phyloP scores from a whole-genome alignment of 2,329 filamentous ascomycete genomes.

The Rhynchosporium graminicola region DNA sequence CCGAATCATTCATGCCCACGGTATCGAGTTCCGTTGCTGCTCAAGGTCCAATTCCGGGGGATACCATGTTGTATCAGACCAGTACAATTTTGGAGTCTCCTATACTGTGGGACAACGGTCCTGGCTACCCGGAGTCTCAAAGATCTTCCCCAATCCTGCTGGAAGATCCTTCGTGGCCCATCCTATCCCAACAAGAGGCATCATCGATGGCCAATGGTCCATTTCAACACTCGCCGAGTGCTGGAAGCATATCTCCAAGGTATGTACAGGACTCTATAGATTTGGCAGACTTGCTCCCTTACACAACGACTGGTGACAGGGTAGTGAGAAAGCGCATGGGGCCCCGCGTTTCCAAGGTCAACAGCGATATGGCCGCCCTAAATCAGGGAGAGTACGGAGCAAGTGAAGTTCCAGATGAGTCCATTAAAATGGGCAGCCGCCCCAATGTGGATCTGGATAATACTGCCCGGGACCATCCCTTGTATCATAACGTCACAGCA shows the following conservation, averaged over 20 bases:
- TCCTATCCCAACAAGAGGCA: constrained; percentile 31
- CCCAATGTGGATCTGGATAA: constrained; percentile 40
- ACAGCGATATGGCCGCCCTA: constrained; percentile 34
- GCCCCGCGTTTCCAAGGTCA: constrained; percentile 38
- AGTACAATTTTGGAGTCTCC: constrained; percentile 30
- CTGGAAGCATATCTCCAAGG: constrained; percentile 38
- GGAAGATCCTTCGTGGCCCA: constrained; percentile 33
- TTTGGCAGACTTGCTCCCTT: constrained; percentile 37
- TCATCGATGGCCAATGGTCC: constrained; percentile 34
- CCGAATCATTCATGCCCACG: constrained; percentile 31
- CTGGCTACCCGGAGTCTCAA: constrained; percentile 34
- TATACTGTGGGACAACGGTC: constrained; percentile 34
- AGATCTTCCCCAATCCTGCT: constrained; percentile 35
- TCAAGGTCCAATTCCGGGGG: constrained; percentile 30
- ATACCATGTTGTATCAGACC: constrained; percentile 34
- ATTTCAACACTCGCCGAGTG: constrained; percentile 36
- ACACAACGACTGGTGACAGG: constrained; percentile 35
- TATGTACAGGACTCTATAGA: constrained; percentile 38
- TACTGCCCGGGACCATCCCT: constrained; percentile 61
- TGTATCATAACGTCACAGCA: constrained; percentile 69
- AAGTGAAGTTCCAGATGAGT: constrained; percentile 37
- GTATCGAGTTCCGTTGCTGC: constrained; percentile 29
- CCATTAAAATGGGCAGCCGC: constrained; percentile 36
- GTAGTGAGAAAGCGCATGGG: constrained; percentile 36
- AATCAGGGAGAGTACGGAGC: constrained; percentile 29